phyloP scores from a whole-genome alignment of 352 stramenopile genomes.

The Globisporangium emineosum region DNA sequence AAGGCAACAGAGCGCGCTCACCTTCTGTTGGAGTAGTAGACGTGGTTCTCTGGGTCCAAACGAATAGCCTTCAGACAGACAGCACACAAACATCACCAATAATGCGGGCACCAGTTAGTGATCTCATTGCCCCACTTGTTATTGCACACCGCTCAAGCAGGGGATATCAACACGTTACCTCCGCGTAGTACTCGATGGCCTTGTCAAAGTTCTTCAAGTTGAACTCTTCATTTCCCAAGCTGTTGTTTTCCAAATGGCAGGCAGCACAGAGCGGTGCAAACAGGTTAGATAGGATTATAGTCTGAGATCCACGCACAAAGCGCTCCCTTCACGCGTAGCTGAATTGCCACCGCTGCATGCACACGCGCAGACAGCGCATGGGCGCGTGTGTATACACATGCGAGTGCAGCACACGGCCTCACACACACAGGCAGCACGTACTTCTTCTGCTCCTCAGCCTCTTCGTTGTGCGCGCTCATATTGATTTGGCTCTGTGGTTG shows the following conservation, averaged over 20 bases:
- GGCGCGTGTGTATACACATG: neutral
- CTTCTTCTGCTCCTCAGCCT: conserved; percentile 65
- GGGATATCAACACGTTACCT: conserved; percentile 28
- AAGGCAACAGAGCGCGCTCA: conserved; percentile 11
- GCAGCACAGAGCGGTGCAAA: neutral
- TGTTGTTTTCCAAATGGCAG: conserved; percentile 17
- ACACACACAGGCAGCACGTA: conserved; percentile 25
- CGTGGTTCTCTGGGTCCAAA: conserved; percentile 66
- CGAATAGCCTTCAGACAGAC: conserved; percentile 65
- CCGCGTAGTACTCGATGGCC: conserved; percentile 72
- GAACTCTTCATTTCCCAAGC: conserved; percentile 83
- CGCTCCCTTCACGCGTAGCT: too few relatives aligned
- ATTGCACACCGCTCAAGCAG: neutral
- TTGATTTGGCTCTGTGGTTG: neutral
- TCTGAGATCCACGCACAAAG: neutral
- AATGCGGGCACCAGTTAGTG: neutral
- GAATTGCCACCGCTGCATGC: too few relatives aligned
- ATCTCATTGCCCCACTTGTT: neutral
- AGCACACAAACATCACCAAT: neutral
- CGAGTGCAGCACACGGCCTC: neutral
- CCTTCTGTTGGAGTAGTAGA: conserved; percentile 87
- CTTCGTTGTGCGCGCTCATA: conserved; percentile 29
- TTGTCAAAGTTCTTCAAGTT: conserved; percentile 85
- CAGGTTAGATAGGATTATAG: too few relatives aligned
- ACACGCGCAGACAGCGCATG: neutral